Evolutionary conservation across 805 yeast genomes (phyloP), one percentile per base, ranked within the genome.

Genomic region (Candida bentonensis): DNA sequence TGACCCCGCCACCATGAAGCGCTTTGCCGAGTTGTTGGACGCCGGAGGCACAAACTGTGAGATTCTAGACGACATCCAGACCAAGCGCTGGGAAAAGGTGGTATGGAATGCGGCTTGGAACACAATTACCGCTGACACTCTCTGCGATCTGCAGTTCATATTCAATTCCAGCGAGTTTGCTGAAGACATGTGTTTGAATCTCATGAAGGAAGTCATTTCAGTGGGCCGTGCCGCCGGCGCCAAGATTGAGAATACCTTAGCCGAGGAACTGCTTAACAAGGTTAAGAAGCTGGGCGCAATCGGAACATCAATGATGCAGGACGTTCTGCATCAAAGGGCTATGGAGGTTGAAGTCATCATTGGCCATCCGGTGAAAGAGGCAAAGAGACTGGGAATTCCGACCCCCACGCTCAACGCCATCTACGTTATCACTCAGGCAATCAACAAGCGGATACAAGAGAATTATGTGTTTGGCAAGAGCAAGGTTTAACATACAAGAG

Each of bases 251-350:
- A 67, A 59, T 20, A 71, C 62, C n/a, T 58, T 69, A 20, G 73
- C 73, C 47, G 65, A 73, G 23, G 48, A 54, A 41, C 72, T 76
- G 66, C 57, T 76, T 27, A 77, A 75, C 50, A 30, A 30, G 36
- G 36, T 30, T 66, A 75, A 17, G 82, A 78, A 54, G 81, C 69
- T 46, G 76, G 75, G 9, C 66, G 63, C 28, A 72, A 70, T 61
- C 57, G 68, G 69, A 42, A 88, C 89, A 2, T 79, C 87, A 3
- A 82, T 82, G 89, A 63, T 72, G 49, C 80, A 79, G 11, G 92
- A 82, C 55, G 69, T 70, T 21, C 63, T 73, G 42, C 78, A 79
- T 55, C 75, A 77, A 22, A 78, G 81, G 54, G 77, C 77, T 41
- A 72, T 82, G 51, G 94, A 84, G 59, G 60, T 78, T 23, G 87